Conservation (phyloP, 768 basidiomycete genomes). For the Amanita molliuscula region DNA sequence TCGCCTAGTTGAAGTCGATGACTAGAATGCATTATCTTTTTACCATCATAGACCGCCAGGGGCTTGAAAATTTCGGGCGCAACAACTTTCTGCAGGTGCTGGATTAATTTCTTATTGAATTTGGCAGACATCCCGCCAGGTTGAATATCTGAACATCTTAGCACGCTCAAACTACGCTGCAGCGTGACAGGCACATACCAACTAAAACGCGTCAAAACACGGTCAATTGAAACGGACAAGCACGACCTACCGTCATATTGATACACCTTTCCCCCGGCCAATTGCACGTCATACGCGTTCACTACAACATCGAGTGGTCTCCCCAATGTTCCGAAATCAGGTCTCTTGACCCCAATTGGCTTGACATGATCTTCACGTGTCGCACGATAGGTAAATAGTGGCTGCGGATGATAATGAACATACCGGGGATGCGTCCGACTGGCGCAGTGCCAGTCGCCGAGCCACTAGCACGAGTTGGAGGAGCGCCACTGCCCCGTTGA, state of each 20-base stretch:
- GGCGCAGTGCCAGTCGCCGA: not conserved
- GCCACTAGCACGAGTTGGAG: not conserved
- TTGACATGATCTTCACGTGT: constrained; percentile 18
- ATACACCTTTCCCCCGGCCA: constrained; percentile 44
- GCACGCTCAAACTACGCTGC: not conserved
- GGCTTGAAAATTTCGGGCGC: constrained; percentile 63
- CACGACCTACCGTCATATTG: constrained; percentile 56
- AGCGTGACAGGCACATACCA: constrained; percentile 19
- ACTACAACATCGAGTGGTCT: constrained; percentile 21
- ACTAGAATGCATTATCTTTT: constrained; percentile 64
- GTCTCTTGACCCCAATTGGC: constrained; percentile 54
- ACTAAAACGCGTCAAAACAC: constrained; percentile 10
- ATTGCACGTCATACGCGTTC: constrained; percentile 44
- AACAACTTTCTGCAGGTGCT: constrained; percentile 43
- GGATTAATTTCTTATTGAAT: constrained; percentile 65
- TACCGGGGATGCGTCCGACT: not conserved
- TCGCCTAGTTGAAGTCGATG: constrained; percentile 51
- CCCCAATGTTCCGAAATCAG: constrained; percentile 43
- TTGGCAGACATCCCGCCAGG: not conserved
- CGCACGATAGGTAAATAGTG: not conserved
- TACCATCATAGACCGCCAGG: constrained; percentile 65
- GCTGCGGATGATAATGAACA: not conserved
- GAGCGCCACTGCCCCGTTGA: no score
- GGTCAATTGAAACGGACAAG: not conserved
- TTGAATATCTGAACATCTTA: not conserved